Conservation (phyloP, 345 rosid genomes). For the Arabis hirsuta region DNA sequence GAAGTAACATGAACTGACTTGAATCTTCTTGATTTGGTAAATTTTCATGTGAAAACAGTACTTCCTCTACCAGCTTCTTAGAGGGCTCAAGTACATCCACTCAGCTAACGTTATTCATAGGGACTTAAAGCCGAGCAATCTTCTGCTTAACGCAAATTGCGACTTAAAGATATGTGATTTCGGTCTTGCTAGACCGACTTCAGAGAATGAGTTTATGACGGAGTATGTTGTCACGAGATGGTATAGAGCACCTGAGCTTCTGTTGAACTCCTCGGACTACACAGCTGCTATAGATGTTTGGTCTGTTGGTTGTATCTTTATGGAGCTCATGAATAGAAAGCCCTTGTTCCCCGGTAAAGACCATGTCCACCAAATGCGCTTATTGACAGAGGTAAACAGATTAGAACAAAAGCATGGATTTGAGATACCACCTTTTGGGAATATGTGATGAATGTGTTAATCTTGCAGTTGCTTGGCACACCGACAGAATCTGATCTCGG, state of each 20-base stretch:
- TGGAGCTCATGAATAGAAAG: constrained; percentile 96
- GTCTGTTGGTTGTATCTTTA: constrained; percentile 97
- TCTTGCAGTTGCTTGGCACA: constrained; percentile 86
- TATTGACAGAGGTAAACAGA: constrained; percentile 79
- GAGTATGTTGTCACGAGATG: constrained; percentile 99
- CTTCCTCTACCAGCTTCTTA: constrained; percentile 90
- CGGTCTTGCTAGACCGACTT: constrained; percentile 88
- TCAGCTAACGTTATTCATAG: constrained; percentile 96
- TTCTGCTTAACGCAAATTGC: constrained; percentile 82
- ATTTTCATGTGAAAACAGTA: constrained; percentile 57
- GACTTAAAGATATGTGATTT: constrained; percentile 95
- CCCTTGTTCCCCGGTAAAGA: constrained; percentile 96
- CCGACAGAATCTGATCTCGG: constrained; percentile 90
- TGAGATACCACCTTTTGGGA: background rate
- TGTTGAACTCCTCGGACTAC: constrained; percentile 87
- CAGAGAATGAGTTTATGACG: constrained; percentile 95
- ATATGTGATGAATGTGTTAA: constrained; percentile 36
- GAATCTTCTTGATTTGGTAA: background rate
- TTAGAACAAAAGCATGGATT: background rate
- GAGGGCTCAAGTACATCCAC: constrained; percentile 95
- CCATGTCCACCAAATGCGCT: constrained; percentile 93
- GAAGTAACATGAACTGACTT: constrained; percentile 12
- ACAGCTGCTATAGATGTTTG: constrained; percentile 96
- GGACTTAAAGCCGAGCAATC: constrained; percentile 94
- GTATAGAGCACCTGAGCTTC: constrained; percentile 96